Conservation (phyloP, 805 yeast genomes). For the Candida ulmi region DNA sequence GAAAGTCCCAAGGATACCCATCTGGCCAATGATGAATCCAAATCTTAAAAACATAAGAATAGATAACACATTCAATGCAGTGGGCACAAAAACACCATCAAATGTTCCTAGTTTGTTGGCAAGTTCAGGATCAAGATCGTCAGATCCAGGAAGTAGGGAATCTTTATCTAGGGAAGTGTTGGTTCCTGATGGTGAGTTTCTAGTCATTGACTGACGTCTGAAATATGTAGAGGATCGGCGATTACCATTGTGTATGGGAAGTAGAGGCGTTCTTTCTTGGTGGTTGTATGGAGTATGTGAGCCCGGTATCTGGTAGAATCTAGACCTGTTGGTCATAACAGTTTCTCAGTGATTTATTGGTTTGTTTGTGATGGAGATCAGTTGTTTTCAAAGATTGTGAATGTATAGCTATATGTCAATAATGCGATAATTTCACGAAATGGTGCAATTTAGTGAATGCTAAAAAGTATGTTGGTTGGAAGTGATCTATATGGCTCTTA, state of each 20-base stretch:
- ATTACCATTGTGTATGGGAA: slow-evolving; percentile 8
- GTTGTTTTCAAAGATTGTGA: no score
- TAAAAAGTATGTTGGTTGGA: no score
- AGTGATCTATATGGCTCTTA: no score
- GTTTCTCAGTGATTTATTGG: no score
- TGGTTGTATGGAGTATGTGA: slow-evolving; percentile 24
- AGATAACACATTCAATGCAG: slow-evolving; percentile 85
- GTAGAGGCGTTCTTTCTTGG: slow-evolving; percentile 23
- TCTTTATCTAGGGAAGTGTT: no score
- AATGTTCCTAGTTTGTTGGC: slow-evolving; percentile 66
- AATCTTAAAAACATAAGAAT: slow-evolving; percentile 93
- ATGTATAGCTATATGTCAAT: no score
- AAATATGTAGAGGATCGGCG: slow-evolving; percentile 23
- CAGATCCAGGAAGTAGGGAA: no score
- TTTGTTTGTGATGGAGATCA: neutral
- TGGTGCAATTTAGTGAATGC: no score
- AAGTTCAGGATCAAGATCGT: slow-evolving; percentile 26
- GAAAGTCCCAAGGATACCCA: slow-evolving; percentile 81
- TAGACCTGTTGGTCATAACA: slow-evolving; percentile 9
- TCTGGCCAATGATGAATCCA: slow-evolving; percentile 92
- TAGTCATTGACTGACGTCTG: slow-evolving; percentile 15
- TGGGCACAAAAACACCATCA: slow-evolving; percentile 90
- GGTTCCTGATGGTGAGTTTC: neutral
- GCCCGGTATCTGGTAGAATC: slow-evolving; percentile 30
- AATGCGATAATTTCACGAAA: no score